These are phyloP conservation scores for Ophiosphaerella herpotricha DNA, from an alignment of 2,329 filamentous ascomycete genomes.

Conservation along the genomic window DNA sequence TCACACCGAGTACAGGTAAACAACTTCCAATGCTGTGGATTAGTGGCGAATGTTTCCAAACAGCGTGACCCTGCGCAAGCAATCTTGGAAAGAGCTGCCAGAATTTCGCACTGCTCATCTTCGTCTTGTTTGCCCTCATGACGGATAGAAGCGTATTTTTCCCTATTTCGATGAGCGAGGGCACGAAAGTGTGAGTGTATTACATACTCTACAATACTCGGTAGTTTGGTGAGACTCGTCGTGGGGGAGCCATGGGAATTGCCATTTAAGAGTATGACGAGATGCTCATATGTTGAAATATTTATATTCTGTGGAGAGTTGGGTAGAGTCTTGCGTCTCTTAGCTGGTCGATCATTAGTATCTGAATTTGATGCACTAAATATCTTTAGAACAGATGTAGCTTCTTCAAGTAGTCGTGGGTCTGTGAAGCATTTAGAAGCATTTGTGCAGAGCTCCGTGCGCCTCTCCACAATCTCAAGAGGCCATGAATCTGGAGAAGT, in stretches of 20 bases:
- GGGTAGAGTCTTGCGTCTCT: slow-evolving; percentile 31
- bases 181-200: too few species aligned
- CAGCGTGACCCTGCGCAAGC: slow-evolving; percentile 40
- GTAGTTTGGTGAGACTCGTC: slow-evolving; percentile 25
- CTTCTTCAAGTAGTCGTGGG: slow-evolving; percentile 27
- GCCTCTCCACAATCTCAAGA: slow-evolving; percentile 23
- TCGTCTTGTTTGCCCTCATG: slow-evolving; percentile 22
- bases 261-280: slow-evolving; percentile 29
- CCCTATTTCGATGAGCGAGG: slow-evolving; percentile 17
- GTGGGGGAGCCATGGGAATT: slow-evolving; percentile 27
- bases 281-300: slow-evolving; percentile 20
- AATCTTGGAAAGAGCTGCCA: slow-evolving; percentile 35
- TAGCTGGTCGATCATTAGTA: slow-evolving; percentile 29
- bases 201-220: slow-evolving; percentile 34
- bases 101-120: slow-evolving; percentile 25
- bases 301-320: slow-evolving; percentile 17
- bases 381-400: slow-evolving; percentile 11
- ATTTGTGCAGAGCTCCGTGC: slow-evolving; percentile 27
- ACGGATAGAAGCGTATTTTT: slow-evolving; percentile 24
- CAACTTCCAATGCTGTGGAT: slow-evolving; percentile 14
- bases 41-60: slow-evolving; percentile 10
- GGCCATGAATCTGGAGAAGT: slow-evolving; percentile 34
- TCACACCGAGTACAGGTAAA: slow-evolving; percentile 36
- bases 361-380: slow-evolving; percentile 26
- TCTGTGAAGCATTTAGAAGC: slow-evolving; percentile 25